Evolutionary conservation across 2,329 filamentous ascomycete genomes (phyloP), one percentile per base, ranked within the genome.

Genomic region (Fusarium sp.): DNA sequence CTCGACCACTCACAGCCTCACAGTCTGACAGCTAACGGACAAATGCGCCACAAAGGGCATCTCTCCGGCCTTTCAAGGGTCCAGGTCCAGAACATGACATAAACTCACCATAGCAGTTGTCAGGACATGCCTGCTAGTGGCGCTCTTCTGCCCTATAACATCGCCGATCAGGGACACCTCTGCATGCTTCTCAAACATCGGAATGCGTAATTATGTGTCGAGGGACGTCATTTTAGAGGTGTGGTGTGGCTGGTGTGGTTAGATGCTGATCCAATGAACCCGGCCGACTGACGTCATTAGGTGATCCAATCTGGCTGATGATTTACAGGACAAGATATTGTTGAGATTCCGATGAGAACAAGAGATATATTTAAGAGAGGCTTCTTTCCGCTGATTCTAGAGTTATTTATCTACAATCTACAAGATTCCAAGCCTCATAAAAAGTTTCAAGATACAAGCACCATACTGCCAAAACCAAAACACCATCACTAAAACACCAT

Each of bases 231-330:
- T 78, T 70, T 65, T 48, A 67, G 51, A 56, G 47, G 30, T 65
- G 47, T 38, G 28, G 59, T 70, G 58, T 75, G 66, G 69, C 51
- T 74, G 72, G 55, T 61, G 53, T 61, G 69, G 53, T 53, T 58
- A 63, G 60, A 59, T 54, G 44, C 47, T 53, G 66, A 65, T 72
- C 66, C 48, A 55, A 57, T 47, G 38, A 53, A 47, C 58, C 63
- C 56, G 65, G 64, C 72, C 56, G 61, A 63, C 69, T 78, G 76
- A 78, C 76, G 76, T 78, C 76, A 78, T 78, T 28, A 10, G n/a
- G 45, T 62, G 56, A 70, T 66, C 54, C 62, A 59, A 68, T 59
- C 58, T 58, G 36, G 56, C 60, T 55, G 51, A 35, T 30, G 61
- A 69, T 61, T 66, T 60, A 41, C 47, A 54, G 28, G 55, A 57